A percentile compares a stretch with the other conserved stretches of the same genome.
These are phyloP conservation scores for Pistacia vera DNA, from an alignment of 345 rosid species.

Conservation along the genomic window DNA sequence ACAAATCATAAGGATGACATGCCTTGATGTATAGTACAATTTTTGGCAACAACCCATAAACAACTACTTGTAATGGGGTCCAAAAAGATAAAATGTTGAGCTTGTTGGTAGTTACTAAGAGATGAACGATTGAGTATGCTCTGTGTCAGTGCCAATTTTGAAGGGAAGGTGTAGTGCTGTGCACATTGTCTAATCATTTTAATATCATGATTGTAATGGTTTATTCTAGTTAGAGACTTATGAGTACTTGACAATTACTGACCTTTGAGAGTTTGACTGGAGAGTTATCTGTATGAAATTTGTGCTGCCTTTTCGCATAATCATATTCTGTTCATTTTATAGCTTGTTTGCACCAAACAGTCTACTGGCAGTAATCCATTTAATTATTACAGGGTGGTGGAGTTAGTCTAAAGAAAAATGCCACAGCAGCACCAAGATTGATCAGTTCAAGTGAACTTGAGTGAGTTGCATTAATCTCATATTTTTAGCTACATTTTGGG, in stretches of 20 bases:
- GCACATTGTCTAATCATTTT: background rate
- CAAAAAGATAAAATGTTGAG: background rate
- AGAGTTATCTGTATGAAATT: background rate
- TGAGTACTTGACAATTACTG: background rate
- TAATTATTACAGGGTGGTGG: slow-evolving; percentile 76
- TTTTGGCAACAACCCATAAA: background rate
- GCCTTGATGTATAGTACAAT: background rate
- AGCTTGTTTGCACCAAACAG: background rate
- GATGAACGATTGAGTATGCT: slow-evolving; percentile 3
- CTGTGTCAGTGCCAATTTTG: background rate
- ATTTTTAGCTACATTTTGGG: slow-evolving; percentile 10
- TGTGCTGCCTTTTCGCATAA: background rate
- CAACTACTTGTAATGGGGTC: background rate
- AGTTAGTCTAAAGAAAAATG: slow-evolving; percentile 48
- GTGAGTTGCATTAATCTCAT: slow-evolving; percentile 44
- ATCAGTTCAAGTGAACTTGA: slow-evolving; percentile 89
- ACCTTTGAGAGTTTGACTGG: background rate
- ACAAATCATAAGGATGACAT: background rate
- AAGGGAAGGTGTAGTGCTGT: background rate
- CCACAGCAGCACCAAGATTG: slow-evolving; percentile 75
- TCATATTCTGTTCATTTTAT: background rate
- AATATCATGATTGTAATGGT: background rate
- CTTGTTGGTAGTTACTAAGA: background rate
- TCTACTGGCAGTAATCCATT: background rate
- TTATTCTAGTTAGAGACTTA: background rate